These are phyloP conservation scores for Syzygium syzygioides DNA, from an alignment of 441 rosid species.

Conservation along the genomic window DNA sequence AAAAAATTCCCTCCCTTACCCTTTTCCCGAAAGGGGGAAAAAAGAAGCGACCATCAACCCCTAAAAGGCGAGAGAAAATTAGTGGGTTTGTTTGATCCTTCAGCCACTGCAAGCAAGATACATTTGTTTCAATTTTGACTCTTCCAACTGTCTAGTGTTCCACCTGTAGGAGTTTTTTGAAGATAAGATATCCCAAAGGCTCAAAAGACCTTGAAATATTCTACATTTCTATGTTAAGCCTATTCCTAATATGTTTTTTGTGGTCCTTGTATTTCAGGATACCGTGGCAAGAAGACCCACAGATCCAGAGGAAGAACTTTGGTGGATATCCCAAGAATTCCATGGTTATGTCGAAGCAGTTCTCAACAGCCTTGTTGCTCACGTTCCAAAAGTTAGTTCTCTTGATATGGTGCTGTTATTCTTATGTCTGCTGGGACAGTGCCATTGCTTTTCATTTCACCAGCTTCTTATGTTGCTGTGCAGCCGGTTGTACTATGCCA, in stretches of 20 bases:
- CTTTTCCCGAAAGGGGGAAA: neutral
- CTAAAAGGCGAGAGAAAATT: neutral
- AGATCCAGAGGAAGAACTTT: slow-evolving; percentile 98
- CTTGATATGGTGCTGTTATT: neutral
- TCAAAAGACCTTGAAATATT: neutral
- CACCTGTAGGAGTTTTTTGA: neutral
- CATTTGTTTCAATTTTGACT: neutral
- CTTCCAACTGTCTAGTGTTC: neutral
- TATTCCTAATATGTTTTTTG: neutral
- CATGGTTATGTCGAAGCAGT: slow-evolving; percentile 99
- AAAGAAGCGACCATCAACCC: neutral
- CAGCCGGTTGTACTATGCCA: slow-evolving; percentile 99
- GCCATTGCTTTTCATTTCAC: neutral
- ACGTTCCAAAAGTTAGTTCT: slow-evolving; percentile 82
- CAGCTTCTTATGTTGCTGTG: slow-evolving; percentile 12
- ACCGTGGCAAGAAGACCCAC: slow-evolving; percentile 88
- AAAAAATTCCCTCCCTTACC: neutral
- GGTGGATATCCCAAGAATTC: slow-evolving; percentile 99
- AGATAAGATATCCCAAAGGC: neutral
- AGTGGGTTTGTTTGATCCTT: neutral
- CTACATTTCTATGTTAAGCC: neutral
- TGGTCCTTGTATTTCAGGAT: slow-evolving; percentile 40
- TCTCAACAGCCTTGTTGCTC: slow-evolving; percentile 98
- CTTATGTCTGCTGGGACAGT: neutral
- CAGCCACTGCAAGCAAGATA: neutral